These are phyloP conservation scores for Verticillium zaregamsianum DNA, from an alignment of 2,329 filamentous ascomycete genomes.

Conservation along the genomic window DNA sequence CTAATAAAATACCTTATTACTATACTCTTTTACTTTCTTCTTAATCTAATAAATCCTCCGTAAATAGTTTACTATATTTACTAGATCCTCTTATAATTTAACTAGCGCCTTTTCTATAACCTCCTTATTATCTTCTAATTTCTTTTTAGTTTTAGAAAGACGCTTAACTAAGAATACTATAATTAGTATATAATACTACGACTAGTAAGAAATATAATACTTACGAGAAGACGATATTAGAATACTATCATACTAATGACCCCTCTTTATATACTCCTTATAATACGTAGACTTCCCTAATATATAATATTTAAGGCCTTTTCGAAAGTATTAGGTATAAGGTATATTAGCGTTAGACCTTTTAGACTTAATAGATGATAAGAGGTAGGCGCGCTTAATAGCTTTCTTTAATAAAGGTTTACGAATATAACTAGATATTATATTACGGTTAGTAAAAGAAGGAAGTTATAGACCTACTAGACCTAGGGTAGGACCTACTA, in stretches of 20 bases:
- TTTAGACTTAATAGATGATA: not conserved
- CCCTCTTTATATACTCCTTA: no score
- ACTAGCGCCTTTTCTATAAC: not conserved
- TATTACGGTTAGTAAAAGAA: not conserved
- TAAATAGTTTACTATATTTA: not conserved
- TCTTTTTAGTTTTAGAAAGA: not conserved
- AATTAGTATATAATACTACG: not conserved
- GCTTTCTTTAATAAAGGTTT: not conserved
- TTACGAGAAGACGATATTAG: not conserved
- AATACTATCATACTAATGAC: not conserved
- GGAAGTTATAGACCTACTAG: not conserved
- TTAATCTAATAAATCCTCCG: not conserved
- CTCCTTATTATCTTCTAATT: not conserved
- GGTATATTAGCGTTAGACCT: not conserved
- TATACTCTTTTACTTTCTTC: not conserved
- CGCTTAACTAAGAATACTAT: not conserved
- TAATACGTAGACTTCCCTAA: no score
- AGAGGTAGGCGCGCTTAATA: not conserved
- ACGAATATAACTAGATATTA: not conserved
- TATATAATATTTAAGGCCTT: not conserved
- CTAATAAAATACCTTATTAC: not conserved
- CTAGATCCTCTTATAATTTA: not conserved
- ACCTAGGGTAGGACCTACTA: not conserved
- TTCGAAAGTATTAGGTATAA: not conserved
- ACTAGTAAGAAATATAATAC: no score